Base-by-base conservation (phyloP, 768 basidiomycete species). In the Suillus tomentosus region DNA sequence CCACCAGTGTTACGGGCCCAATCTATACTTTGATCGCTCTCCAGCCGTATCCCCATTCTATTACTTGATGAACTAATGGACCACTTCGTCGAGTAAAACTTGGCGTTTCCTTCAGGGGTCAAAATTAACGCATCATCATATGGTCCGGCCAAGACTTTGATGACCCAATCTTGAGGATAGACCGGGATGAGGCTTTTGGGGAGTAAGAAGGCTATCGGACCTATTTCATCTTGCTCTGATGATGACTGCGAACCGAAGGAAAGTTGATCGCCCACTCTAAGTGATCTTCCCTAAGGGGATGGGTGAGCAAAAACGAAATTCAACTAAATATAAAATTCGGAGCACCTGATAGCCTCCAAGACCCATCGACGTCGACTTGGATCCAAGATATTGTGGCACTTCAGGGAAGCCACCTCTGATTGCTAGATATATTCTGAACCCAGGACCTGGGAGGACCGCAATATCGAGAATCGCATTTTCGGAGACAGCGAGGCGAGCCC, bases 341-440 rank as follows among this genome's bases (percentile, higher is more conserved):
- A 76, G 57, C 51, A 81, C 85, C 73, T 86, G 87, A 70, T 85
- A 87, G 3, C 87, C 85, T 50, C 87, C 87, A 13, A 87, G 67
- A 15, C 85, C 83, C 79, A 87, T 80, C 1, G 84, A 87, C 24
- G 88, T 87, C 5, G 86, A 85, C 74, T 89, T 90, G 0, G 86
- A 87, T 4, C 84, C 87, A 2, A 90, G 76, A 69, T 87, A 90
- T 5, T 63, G 5, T 40, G 86, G 83, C 2, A 87, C 75, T 17
- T 77, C 77, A 0, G 87, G 88, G 65, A 91, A 83, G 0, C 88
- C 89, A 3, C 87, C 88, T 42, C 78, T 77, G 27, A 90, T 70
- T 14, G 82, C 81, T 39, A 91, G 65, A 66, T 90, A 90, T 3
- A 74, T 74, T 55, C 88, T 79, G 63, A 85, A 81, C 0, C 89